Evolutionary conservation across 1,284 basidiomycete genomes (phyloP).

Genomic region (Ceraceosorus guamensis): DNA sequence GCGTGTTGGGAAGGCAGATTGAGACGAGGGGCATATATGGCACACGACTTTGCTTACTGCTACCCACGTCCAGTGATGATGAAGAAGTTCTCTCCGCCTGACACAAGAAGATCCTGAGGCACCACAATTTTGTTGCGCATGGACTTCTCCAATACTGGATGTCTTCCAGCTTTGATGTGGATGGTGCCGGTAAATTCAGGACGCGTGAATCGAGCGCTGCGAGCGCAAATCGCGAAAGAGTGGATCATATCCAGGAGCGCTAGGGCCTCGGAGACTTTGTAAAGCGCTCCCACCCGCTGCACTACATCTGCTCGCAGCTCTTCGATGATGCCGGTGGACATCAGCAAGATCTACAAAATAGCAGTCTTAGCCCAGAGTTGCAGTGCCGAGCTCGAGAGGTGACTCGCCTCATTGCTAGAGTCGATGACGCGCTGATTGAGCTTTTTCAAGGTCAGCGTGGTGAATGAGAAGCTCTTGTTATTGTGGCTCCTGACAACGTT

Average conservation of each 20-base stretch:
- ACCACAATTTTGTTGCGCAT: conserved; percentile 55
- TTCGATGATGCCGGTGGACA: conserved; percentile 58
- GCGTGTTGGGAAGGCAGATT: conserved; percentile 53
- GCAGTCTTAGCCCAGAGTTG: neutral
- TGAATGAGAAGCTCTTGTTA: conserved; percentile 5
- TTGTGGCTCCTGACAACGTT: conserved; percentile 1
- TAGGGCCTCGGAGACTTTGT: conserved; percentile 38
- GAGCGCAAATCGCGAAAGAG: conserved; percentile 20
- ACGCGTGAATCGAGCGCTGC: conserved; percentile 19
- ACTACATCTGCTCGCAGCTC: conserved; percentile 21
- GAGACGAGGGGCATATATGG: conserved; percentile 55
- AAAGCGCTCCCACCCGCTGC: conserved; percentile 17
- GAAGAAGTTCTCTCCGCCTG: conserved; percentile 54
- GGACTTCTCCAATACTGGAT: conserved; percentile 61
- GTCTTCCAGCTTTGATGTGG: conserved; percentile 44
- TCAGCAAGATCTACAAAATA: conserved; percentile 57
- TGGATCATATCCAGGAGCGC: conserved; percentile 31
- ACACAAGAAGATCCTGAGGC: conserved; percentile 14
- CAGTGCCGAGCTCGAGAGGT: neutral
- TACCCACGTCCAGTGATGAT: conserved; percentile 24
- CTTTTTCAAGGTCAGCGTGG: conserved; percentile 8
- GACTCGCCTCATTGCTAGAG: conserved; percentile 5
- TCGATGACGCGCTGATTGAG: conserved; percentile 11
- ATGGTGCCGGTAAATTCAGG: conserved; percentile 31
- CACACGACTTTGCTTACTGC: conserved; percentile 56